Conservation (phyloP, 1,284 basidiomycete species). For the Heterobasidion annosum region DNA sequence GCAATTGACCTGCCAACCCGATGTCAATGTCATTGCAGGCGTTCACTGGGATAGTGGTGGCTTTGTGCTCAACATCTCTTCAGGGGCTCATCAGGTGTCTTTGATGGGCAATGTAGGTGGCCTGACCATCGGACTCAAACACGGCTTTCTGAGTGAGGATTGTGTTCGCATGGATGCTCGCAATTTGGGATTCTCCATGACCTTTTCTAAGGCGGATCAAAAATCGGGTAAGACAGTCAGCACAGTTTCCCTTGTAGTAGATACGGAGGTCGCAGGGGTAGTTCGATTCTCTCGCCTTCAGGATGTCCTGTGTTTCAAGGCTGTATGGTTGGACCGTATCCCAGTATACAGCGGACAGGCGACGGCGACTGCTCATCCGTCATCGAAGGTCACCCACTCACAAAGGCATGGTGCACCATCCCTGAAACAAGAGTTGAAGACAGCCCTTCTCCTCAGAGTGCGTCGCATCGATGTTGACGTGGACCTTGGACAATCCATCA, state of each 20-base stretch:
- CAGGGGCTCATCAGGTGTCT: constrained; percentile 59
- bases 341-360: constrained; percentile 52
- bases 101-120: constrained; percentile 77
- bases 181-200: constrained; percentile 66
- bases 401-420: constrained; percentile 8
- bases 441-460: constrained; percentile 57
- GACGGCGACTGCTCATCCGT: constrained; percentile 11
- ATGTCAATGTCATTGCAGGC: constrained; percentile 81
- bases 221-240: constrained; percentile 30
- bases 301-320: constrained; percentile 84
- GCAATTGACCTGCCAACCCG: constrained; percentile 78
- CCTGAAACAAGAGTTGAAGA: constrained; percentile 42
- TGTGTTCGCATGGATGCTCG: constrained; percentile 68
- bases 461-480: constrained; percentile 65
- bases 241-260: constrained; percentile 61
- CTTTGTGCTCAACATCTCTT: constrained; percentile 70
- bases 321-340: constrained; percentile 83
- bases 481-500: constrained; percentile 73
- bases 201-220: constrained; percentile 46
- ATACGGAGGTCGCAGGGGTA: constrained; percentile 68
- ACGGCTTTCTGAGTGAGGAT: constrained; percentile 75
- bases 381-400: constrained; percentile 10
- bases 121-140: constrained; percentile 69
- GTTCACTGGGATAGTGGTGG: constrained; percentile 90
- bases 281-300: constrained; percentile 76